Base-by-base conservation (phyloP, 164 flowering plant species). In the Aristolochia californica region DNA sequence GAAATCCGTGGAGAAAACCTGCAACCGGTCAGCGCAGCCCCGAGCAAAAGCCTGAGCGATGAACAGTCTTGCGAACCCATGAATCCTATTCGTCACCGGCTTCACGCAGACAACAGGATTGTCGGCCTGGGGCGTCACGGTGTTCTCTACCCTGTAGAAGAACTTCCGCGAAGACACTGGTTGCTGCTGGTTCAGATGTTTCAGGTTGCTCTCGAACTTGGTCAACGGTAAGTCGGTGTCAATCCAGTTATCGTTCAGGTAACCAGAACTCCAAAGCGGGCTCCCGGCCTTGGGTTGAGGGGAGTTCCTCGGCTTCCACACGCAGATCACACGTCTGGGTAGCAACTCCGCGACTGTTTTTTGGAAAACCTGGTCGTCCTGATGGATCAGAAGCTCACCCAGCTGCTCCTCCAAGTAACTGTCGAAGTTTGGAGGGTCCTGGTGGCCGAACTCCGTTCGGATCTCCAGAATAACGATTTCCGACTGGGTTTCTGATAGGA, bases 101-200 rank as follows among this genome's bases (percentile, higher is more conserved):
- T 57, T 71, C 12, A 93, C 97, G 53, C 91, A 87, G 58, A 93
- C 56, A 0, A 88, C 65, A 5, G 91, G 98, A 55, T 93, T 87
- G 61, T 89, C 94, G 0, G 94, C 78, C 67, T 85, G 78, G 0
- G 98, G 97, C 4, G 97, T 93, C 2, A 80, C 94, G 1, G 98
- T 93, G 48, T 93, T 93, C 77, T 93, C 98, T 52, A 89, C 97
- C 71, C 96, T 62, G 67, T 93, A 93, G 54, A 93, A 93, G 78
- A 47, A 85, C 58, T 83, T 93, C 78, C 98, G 63, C 0, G 65
- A 45, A 0, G 80, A 43, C 24, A 68, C 78, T 2, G 95, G 81
- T 7, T 57, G 77, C 62, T 93, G 98, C 73, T 89, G 77, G 2
- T 72, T 67, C 72, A 93, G 62, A 72, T 80, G 80, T 73, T 82